These are phyloP conservation scores for Grammothele lineata DNA, from an alignment of 768 basidiomycete species.

Conservation along the genomic window DNA sequence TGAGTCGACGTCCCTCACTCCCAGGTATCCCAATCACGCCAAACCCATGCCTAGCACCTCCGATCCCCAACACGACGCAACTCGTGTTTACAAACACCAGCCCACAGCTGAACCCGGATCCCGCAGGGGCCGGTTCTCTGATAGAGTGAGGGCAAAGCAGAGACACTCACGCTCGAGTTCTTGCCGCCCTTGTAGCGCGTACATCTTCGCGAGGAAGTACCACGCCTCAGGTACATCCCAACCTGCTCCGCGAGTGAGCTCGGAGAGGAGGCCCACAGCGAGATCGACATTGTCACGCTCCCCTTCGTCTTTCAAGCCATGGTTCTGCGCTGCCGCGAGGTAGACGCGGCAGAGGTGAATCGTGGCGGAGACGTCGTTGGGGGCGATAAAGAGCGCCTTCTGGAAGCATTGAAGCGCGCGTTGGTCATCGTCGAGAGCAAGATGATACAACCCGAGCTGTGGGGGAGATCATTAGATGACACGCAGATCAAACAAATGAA, in stretches of 20 bases:
- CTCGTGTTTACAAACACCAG: constrained; percentile 42
- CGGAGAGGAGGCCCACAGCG: constrained; percentile 74
- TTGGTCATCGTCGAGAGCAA: constrained; percentile 49
- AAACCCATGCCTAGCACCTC: background rate
- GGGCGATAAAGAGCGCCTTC: constrained; percentile 86
- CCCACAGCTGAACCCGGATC: constrained; percentile 61
- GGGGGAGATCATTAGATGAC: too few species aligned
- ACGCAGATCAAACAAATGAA: background rate
- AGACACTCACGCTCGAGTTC: constrained; percentile 75
- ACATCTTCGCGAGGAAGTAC: constrained; percentile 85
- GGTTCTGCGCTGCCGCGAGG: constrained; percentile 39
- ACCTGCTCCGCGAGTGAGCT: constrained; percentile 71
- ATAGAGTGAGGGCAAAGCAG: constrained; percentile 58
- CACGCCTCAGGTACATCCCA: constrained; percentile 96
- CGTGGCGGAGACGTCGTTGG: constrained; percentile 71
- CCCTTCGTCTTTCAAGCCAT: background rate
- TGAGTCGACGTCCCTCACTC: too few species aligned
- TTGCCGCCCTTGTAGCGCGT: constrained; percentile 67
- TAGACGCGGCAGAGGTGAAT: constrained; percentile 78
- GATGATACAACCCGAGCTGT: constrained; percentile 75
- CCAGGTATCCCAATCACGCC: constrained; percentile 4
- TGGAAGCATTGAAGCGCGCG: constrained; percentile 74
- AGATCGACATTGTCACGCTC: constrained; percentile 61
- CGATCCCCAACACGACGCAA: background rate
- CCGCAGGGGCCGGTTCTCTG: constrained; percentile 60